These are phyloP conservation scores for Pythium rishiriense DNA, from an alignment of 352 stramenopile species.

Conservation along the genomic window DNA sequence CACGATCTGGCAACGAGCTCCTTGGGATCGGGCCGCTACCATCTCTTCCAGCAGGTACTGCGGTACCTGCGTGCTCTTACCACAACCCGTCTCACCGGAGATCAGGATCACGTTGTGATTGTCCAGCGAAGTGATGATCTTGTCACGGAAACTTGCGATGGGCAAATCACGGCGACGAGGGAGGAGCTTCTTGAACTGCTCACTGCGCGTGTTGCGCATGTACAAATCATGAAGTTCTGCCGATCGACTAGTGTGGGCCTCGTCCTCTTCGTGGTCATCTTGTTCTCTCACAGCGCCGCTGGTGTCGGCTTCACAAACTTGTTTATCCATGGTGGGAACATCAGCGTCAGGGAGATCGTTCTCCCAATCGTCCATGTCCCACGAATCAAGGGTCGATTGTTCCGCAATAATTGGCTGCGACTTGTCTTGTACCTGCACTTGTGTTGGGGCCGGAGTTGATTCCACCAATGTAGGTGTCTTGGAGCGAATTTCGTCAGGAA, in stretches of 20 bases:
- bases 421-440: not conserved
- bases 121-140: slow-evolving; percentile 82
- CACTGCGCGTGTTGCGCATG: slow-evolving; percentile 6
- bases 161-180: slow-evolving; percentile 64
- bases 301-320: not conserved
- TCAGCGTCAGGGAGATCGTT: slow-evolving; percentile 44
- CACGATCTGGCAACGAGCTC: slow-evolving; percentile 91
- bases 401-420: not conserved
- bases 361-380: slow-evolving; percentile 78
- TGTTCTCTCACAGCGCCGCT: not conserved
- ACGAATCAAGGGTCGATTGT: slow-evolving; percentile 39
- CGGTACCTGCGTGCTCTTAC: slow-evolving; percentile 96
- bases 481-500: slow-evolving; percentile 51
- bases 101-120: slow-evolving; percentile 92
- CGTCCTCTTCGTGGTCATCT: slow-evolving; percentile 1
- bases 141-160: slow-evolving; percentile 66
- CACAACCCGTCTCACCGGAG: slow-evolving; percentile 94
- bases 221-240: slow-evolving; percentile 16
- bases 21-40: slow-evolving; percentile 55
- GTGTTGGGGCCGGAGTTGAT: not conserved
- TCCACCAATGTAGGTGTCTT: slow-evolving; percentile 25
- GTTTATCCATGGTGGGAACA: not conserved
- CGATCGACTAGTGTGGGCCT: not conserved
- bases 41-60: slow-evolving; percentile 95
- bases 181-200: slow-evolving; percentile 35